Evolutionary conservation across 2,329 filamentous ascomycete species (phyloP).

Genomic region (Diaporthe velutina): DNA sequence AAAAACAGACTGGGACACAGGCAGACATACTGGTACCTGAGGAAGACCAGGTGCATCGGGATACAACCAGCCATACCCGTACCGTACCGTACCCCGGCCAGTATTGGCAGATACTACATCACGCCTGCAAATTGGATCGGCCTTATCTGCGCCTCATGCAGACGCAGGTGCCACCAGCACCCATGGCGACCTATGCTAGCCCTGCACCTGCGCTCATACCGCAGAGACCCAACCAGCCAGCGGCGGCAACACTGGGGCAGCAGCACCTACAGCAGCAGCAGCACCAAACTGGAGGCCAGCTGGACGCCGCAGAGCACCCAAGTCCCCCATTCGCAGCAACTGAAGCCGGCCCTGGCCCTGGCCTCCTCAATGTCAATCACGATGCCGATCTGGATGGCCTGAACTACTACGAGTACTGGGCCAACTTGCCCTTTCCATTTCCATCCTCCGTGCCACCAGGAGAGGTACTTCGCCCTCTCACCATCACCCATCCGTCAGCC

Average conservation of each 20-base stretch:
- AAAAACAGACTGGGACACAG: background rate
- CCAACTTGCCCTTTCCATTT: too few relatives aligned
- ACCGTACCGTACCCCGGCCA: background rate
- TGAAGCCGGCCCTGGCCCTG: background rate
- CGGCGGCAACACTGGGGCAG: background rate
- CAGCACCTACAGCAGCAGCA: background rate
- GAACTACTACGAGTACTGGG: too few relatives aligned
- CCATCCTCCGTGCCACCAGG: background rate
- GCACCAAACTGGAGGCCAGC: background rate
- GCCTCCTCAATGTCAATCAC: background rate
- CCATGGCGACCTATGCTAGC: background rate
- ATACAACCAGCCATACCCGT: background rate
- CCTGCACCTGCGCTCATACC: background rate
- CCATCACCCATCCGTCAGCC: background rate
- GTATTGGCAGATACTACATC: background rate
- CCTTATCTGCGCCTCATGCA: constrained; percentile 5
- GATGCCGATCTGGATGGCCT: background rate
- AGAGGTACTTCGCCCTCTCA: constrained; percentile 21
- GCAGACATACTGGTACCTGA: constrained; percentile 15
- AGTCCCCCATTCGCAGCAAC: background rate
- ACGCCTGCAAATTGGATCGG: constrained; percentile 3
- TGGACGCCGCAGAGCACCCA: too few relatives aligned
- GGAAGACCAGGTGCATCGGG: background rate
- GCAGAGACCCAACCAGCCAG: background rate
- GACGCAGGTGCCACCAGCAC: background rate